These are phyloP conservation scores for Fusarium lateritium DNA, from an alignment of 2,329 filamentous ascomycete genomes.

Conservation along the genomic window DNA sequence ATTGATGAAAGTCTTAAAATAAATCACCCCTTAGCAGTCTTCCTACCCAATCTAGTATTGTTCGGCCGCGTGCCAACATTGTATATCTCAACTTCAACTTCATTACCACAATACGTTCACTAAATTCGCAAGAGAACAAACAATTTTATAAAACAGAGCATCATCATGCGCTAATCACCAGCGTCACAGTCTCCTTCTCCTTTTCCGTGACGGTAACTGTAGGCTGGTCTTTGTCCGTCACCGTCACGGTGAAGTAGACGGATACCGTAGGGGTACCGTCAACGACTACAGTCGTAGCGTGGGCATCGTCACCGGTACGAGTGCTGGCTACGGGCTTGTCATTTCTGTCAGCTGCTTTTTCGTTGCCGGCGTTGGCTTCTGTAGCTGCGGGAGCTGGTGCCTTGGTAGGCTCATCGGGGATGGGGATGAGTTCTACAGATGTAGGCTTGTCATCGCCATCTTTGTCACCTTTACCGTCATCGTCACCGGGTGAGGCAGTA, in stretches of 20 bases:
- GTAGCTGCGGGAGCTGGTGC: conserved; percentile 32
- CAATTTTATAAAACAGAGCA: not conserved
- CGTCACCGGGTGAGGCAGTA: conserved; percentile 14
- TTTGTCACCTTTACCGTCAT: not conserved
- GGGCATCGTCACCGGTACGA: conserved; percentile 29
- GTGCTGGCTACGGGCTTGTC: conserved; percentile 24
- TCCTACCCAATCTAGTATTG: conserved; percentile 7
- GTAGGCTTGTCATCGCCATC: conserved; percentile 34
- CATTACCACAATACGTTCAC: conserved; percentile 40
- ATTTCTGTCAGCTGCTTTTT: conserved; percentile 13
- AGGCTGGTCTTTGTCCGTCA: conserved; percentile 51
- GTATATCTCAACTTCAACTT: conserved; percentile 37
- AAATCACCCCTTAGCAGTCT: not conserved
- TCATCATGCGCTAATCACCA: conserved; percentile 49
- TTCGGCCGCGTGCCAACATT: conserved; percentile 2
- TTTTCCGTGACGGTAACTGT: conserved; percentile 56
- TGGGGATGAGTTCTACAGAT: conserved; percentile 49
- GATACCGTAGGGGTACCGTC: conserved; percentile 56
- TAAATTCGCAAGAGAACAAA: not conserved
- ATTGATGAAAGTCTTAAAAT: not conserved
- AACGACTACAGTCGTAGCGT: conserved; percentile 47
- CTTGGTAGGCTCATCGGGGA: conserved; percentile 41
- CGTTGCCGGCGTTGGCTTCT: conserved; percentile 24
- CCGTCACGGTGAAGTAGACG: conserved; percentile 56
- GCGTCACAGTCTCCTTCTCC: conserved; percentile 51